A percentile compares a stretch with the other conserved stretches of the same genome.
These are phyloP conservation scores for Arachis monticola DNA, from an alignment of 331 rosid genomes.

Conservation along the genomic window DNA sequence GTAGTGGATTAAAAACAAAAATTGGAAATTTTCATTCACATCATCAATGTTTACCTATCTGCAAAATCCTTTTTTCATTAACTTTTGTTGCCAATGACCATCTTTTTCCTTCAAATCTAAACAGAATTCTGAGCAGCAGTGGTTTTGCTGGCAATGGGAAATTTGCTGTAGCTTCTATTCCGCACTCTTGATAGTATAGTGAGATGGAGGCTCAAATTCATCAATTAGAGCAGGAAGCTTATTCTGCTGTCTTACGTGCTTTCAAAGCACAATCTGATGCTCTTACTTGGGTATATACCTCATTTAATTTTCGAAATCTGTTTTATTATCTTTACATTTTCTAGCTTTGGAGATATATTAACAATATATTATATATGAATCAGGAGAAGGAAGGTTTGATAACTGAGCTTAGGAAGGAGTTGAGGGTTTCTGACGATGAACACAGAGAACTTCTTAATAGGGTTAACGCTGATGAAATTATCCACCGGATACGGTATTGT, in stretches of 20 bases:
- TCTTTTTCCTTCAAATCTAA: constrained; percentile 65
- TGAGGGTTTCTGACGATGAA: constrained; percentile 98
- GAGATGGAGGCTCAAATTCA: constrained; percentile 95
- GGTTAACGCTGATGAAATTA: constrained; percentile 92
- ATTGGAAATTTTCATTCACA: not conserved
- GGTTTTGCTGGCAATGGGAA: constrained; percentile 46
- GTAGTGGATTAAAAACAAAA: not conserved
- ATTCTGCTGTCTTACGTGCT: constrained; percentile 91
- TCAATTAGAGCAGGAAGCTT: constrained; percentile 91
- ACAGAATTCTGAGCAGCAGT: constrained; percentile 61
- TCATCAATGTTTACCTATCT: constrained; percentile 7
- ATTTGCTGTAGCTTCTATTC: constrained; percentile 59
- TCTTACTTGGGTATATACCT: constrained; percentile 78
- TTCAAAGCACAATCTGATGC: constrained; percentile 98
- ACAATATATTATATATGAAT: constrained; percentile 30
- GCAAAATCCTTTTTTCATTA: constrained; percentile 32
- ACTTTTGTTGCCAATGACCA: constrained; percentile 69
- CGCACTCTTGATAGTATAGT: constrained; percentile 43
- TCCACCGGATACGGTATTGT: constrained; percentile 68
- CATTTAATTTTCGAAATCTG: constrained; percentile 19
- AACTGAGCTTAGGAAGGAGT: constrained; percentile 97
- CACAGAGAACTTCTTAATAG: constrained; percentile 86
- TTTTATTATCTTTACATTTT: constrained; percentile 13
- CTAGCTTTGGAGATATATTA: constrained; percentile 29
- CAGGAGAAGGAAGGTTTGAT: constrained; percentile 97